phyloP scores from a whole-genome alignment of 805 yeast species.

The Saccharomycopsis selenospora region DNA sequence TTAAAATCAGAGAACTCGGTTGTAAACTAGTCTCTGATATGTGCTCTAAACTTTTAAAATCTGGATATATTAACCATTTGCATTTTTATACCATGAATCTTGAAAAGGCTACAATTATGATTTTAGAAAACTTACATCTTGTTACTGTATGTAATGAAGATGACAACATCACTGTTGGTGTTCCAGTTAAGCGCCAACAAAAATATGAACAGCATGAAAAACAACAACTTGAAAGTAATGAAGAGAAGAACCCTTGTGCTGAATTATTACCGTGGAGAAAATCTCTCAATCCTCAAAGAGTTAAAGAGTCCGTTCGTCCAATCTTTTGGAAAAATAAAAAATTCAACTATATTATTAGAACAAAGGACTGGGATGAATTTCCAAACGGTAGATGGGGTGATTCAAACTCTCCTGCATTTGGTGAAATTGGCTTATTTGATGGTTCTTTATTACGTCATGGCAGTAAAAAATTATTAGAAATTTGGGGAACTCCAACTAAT shows the following conservation, averaged over 20 bases:
- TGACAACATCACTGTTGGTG: background rate
- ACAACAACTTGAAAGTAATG: slow-evolving; percentile 33
- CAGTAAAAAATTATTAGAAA: slow-evolving; percentile 65
- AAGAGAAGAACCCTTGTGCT: slow-evolving; percentile 25
- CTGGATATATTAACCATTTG: slow-evolving; percentile 73
- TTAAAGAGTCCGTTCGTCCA: slow-evolving; percentile 80
- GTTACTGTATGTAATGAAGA: slow-evolving; percentile 26
- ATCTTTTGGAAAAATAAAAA: slow-evolving; percentile 95
- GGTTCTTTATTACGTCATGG: slow-evolving; percentile 77
- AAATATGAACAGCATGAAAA: too few species aligned
- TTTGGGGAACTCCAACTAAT: slow-evolving; percentile 80
- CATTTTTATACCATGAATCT: slow-evolving; percentile 98
- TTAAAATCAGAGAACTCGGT: slow-evolving; percentile 77
- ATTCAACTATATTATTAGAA: slow-evolving; percentile 79
- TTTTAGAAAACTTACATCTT: slow-evolving; percentile 66
- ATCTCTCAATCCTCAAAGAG: slow-evolving; percentile 73
- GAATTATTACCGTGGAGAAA: slow-evolving; percentile 79
- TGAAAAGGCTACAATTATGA: slow-evolving; percentile 85
- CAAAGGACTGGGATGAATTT: slow-evolving; percentile 94
- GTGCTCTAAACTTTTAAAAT: slow-evolving; percentile 66
- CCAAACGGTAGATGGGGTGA: slow-evolving; percentile 99
- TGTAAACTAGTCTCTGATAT: slow-evolving; percentile 73
- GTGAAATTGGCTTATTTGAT: slow-evolving; percentile 78
- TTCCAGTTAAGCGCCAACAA: background rate
- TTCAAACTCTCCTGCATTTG: slow-evolving; percentile 94